These are phyloP conservation scores for Intubia oerlemansii DNA, from an alignment of 2,329 filamentous ascomycete genomes.

Conservation along the genomic window DNA sequence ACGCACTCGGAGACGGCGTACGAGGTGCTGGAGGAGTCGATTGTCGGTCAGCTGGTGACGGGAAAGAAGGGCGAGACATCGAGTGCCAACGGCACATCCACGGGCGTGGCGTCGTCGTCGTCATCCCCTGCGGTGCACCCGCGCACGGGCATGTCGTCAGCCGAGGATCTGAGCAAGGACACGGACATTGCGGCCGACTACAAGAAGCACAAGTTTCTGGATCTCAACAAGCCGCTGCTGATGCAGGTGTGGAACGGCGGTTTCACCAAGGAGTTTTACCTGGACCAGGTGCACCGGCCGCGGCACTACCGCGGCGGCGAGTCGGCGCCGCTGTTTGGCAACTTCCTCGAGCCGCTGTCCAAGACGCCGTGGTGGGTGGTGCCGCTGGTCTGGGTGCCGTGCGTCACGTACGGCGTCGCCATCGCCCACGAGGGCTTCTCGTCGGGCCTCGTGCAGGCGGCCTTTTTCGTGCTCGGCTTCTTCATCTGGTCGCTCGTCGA, in stretches of 20 bases:
- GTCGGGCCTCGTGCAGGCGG: constrained; percentile 22
- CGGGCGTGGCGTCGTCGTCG: constrained; percentile 11
- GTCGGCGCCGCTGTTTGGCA: constrained; percentile 87
- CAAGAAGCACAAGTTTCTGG: constrained; percentile 82
- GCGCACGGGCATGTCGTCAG: constrained; percentile 73
- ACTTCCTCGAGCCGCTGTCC: constrained; percentile 93
- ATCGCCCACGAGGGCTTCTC: constrained; percentile 40
- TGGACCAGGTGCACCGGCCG: constrained; percentile 87
- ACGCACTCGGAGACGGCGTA: constrained; percentile 83
- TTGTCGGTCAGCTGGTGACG: constrained; percentile 58
- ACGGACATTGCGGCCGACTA: constrained; percentile 62
- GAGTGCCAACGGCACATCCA: constrained; percentile 18
- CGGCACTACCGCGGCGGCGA: constrained; percentile 87
- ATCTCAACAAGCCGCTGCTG: constrained; percentile 66
- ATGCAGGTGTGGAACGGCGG: constrained; percentile 73
- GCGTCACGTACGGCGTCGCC: constrained; percentile 49
- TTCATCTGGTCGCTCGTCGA: constrained; percentile 78
- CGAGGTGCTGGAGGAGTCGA: constrained; percentile 73
- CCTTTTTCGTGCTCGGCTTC: constrained; percentile 50
- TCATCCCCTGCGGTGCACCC: constrained; percentile 21
- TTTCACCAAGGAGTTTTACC: constrained; percentile 89
- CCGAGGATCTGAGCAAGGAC: constrained; percentile 68
- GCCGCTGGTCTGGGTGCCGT: constrained; percentile 69
- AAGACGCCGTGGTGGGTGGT: constrained; percentile 91
- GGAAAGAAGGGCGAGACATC: constrained; percentile 28